Conservation (phyloP, 345 rosid species). For the Angophora floribunda region DNA sequence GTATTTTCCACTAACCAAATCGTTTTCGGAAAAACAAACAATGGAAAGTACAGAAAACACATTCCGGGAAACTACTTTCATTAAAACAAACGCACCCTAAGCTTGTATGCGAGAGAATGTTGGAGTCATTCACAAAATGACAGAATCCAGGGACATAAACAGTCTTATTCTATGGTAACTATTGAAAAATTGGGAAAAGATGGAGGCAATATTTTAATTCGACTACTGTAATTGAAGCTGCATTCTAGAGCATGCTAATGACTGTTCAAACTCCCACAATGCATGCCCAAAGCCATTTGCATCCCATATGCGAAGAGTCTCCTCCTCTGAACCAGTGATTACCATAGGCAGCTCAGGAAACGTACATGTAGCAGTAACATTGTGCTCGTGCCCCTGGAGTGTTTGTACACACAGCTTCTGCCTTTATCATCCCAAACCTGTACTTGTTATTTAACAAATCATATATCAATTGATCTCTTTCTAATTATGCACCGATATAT, state of each 20-base stretch:
- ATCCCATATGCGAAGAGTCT: conserved; percentile 15
- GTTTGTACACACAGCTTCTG: conserved; percentile 8
- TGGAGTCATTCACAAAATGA: neutral
- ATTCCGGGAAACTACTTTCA: too few relatives aligned
- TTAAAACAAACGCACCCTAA: too few relatives aligned
- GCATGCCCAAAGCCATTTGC: conserved; percentile 3
- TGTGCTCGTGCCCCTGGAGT: conserved; percentile 15
- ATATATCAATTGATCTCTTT: neutral
- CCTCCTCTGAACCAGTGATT: conserved; percentile 17
- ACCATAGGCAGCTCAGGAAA: conserved; percentile 11
- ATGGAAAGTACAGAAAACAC: too few relatives aligned
- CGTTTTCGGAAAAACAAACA: too few relatives aligned
- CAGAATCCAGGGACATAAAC: neutral
- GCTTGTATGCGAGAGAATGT: neutral
- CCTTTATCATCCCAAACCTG: conserved; percentile 20
- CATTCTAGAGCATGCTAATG: neutral
- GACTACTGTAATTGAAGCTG: too few relatives aligned
- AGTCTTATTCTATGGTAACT: neutral
- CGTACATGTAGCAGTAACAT: conserved; percentile 1
- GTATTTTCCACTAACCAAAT: too few relatives aligned
- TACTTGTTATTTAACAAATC: neutral
- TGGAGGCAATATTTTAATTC: neutral
- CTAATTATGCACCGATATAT: neutral
- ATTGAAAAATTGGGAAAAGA: neutral
- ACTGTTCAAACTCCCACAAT: neutral